Evolutionary conservation across 495 filamentous ascomycete genomes (phyloP).

Genomic region (Opeltia flavorubescens): DNA sequence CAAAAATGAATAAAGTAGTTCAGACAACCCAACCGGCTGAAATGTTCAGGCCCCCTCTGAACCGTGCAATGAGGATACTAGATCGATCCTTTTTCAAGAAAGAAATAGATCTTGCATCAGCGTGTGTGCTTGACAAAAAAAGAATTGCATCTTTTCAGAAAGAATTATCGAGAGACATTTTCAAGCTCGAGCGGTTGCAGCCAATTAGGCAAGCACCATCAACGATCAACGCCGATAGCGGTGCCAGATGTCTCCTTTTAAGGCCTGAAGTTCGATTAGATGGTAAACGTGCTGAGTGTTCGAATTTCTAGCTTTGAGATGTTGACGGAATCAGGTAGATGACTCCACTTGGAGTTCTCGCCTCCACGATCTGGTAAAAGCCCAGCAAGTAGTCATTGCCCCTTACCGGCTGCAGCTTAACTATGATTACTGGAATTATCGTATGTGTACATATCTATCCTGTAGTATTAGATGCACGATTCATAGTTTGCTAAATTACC

Average conservation of each 20-base stretch:
- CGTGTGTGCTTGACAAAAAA: conserved; percentile 53
- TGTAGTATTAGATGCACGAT: not conserved
- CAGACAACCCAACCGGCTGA: conserved; percentile 1
- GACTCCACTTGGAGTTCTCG: conserved; percentile 57
- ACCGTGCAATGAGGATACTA: conserved; percentile 62
- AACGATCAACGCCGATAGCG: conserved; percentile 23
- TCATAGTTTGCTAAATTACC: conserved; percentile 1
- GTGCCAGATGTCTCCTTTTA: conserved; percentile 63
- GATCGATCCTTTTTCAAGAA: conserved; percentile 76
- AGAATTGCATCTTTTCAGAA: conserved; percentile 55
- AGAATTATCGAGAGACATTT: conserved; percentile 44
- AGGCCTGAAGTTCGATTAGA: conserved; percentile 50
- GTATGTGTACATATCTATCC: conserved; percentile 30
- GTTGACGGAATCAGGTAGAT: conserved; percentile 30
- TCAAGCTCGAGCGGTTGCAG: conserved; percentile 45
- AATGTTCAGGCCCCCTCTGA: conserved; percentile 72
- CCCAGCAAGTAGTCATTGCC: conserved; percentile 48
- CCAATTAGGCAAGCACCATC: conserved; percentile 37
- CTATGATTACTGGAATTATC: conserved; percentile 76
- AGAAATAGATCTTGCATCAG: conserved; percentile 61
- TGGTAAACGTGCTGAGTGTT: conserved; percentile 33
- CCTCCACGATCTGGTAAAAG: conserved; percentile 52
- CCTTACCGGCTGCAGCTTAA: conserved; percentile 62
- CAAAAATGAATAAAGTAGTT: not conserved
- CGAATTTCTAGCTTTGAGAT: conserved; percentile 3